phyloP scores from a whole-genome alignment of 2,329 filamentous ascomycete genomes.

The Paecilomyces sp. region DNA sequence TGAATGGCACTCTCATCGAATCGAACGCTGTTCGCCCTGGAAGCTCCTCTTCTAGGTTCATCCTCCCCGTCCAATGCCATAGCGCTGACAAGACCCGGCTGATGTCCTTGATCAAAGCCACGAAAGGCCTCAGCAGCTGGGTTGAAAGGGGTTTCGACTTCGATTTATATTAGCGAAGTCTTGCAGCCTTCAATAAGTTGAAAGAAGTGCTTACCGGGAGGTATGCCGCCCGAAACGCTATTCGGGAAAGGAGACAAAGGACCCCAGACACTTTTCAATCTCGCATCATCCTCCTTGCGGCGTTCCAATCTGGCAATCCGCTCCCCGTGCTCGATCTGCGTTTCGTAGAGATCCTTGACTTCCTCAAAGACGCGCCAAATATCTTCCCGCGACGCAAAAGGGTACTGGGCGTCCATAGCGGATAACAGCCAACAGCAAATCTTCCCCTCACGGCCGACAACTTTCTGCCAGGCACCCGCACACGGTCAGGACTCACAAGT shows the following conservation, averaged over 20 bases:
- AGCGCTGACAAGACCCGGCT: constrained; percentile 69
- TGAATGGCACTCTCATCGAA: constrained; percentile 96
- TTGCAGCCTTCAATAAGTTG: constrained; percentile 1
- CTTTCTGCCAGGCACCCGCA: neutral
- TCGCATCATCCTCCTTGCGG: constrained; percentile 55
- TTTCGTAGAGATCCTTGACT: constrained; percentile 53
- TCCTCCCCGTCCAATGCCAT: constrained; percentile 84
- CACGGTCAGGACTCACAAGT: neutral
- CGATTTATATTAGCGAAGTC: constrained; percentile 1
- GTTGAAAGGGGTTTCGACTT: constrained; percentile 63
- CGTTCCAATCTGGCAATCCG: constrained; percentile 55
- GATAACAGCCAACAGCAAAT: constrained; percentile 1
- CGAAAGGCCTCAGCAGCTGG: constrained; percentile 80
- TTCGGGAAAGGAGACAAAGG: constrained; percentile 82
- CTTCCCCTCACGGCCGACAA: neutral
- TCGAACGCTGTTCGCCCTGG: constrained; percentile 90
- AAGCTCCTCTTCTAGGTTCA: constrained; percentile 75
- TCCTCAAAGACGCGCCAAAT: constrained; percentile 59
- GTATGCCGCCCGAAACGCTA: constrained; percentile 71
- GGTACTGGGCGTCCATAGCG: constrained; percentile 57
- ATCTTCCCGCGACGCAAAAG: constrained; percentile 58
- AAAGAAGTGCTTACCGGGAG: constrained; percentile 61
- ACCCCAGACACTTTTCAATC: constrained; percentile 79
- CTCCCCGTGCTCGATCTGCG: constrained; percentile 55
- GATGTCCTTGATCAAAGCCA: constrained; percentile 76